Base-by-base conservation (phyloP, 75 land plant species). In the Pseudotsuga menziesii region DNA sequence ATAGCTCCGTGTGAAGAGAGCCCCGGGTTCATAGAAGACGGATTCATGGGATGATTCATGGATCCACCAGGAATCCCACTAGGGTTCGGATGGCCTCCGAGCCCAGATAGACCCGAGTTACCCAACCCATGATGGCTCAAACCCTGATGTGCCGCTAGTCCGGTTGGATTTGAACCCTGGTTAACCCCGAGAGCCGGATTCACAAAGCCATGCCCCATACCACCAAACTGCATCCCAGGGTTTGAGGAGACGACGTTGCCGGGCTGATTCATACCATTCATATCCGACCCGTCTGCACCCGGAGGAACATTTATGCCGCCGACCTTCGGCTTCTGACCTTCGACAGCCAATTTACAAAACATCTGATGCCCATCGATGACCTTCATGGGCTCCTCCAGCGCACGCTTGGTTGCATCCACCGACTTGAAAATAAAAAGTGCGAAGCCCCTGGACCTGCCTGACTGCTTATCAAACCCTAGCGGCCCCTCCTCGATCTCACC, bases 401-500 rank as follows among this genome's bases (percentile, higher is more conserved):
- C 78, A 55, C 86, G 82, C 73, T 63, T 78, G 0, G 96, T 89
- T 0, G 83, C 85, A 63, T 93, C 93, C 3, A 82, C 86, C 0
- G 91, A 84, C 86, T 89, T 91, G 78, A 85, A 93, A 16, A 91
- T 90, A 76, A 93, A 86, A 13, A 93, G 79, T 0, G 96, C 93
- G 52, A 85, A 93, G 3, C 96, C 96, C 66, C 83, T 63, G 15
- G 89, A 85, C 27, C 83, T 78, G 59, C 96, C 96, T 1, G 92
- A 83, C 64, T 84, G 83, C 78, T 91, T 91, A 71, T 93, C 96
- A 52, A 87, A 86, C 56, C 96, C 96, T 1, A 91, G 78, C 0
- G 96, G 96, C 8, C 96, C 96, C 83, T 93, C 96, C 60, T 88
- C 93, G 39, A 93, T 91, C 78, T 93, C 96, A 15, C 96, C 96